Percentiles rank a stretch among this genome's conserved stretches.
Evolutionary conservation across 805 yeast species (phyloP).

Genomic region (Lipomyces oligophaga): DNA sequence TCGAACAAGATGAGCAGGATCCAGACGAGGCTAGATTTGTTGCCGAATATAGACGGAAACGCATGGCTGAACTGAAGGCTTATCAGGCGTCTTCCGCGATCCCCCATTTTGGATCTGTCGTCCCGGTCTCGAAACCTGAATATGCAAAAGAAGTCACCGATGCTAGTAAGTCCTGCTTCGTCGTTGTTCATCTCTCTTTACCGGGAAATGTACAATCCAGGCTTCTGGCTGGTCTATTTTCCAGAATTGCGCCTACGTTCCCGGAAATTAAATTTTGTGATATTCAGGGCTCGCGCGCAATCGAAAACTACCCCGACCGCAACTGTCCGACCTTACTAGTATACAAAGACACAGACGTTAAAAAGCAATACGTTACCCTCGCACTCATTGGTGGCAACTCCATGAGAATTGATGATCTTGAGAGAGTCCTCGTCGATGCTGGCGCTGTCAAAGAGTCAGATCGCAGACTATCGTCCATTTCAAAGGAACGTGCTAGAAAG

Average conservation of each 20-base stretch:
- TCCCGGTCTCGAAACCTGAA: constrained; percentile 80
- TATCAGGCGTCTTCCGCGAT: constrained; percentile 36
- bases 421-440: constrained; percentile 60
- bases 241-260: constrained; percentile 59
- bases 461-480: constrained; percentile 46
- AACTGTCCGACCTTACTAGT: constrained; percentile 89
- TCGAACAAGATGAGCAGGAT: constrained; percentile 89
- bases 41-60: constrained; percentile 66
- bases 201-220: constrained; percentile 50
- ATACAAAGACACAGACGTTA: constrained; percentile 72
- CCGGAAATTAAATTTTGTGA: constrained; percentile 87
- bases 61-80: constrained; percentile 69
- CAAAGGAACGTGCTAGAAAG: neutral
- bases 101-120: constrained; percentile 65
- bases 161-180: constrained; percentile 61
- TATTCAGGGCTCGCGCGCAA: constrained; percentile 84
- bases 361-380: constrained; percentile 76
- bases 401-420: constrained; percentile 65
- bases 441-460: constrained; percentile 67
- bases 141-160: constrained; percentile 81
- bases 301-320: constrained; percentile 83
- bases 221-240: constrained; percentile 57
- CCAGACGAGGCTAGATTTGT: constrained; percentile 77
- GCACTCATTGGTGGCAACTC: constrained; percentile 81
- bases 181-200: constrained; percentile 72